phyloP scores from a whole-genome alignment of 2,329 filamentous ascomycete genomes.

The Mariannaea elegans region DNA sequence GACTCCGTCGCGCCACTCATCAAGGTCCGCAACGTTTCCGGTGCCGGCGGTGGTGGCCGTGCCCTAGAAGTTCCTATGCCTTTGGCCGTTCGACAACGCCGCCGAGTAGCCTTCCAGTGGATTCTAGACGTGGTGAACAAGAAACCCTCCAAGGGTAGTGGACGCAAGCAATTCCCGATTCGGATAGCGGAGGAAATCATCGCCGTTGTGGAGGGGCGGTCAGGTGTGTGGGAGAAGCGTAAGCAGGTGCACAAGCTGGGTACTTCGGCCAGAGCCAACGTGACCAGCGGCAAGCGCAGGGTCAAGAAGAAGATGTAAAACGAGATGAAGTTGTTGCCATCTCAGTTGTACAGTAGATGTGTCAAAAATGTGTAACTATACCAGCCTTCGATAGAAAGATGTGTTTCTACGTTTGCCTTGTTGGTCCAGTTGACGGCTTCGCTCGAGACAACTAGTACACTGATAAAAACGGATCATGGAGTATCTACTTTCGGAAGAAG shows the following conservation, averaged over 20 bases:
- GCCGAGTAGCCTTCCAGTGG: constrained; percentile 85
- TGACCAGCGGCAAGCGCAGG: constrained; percentile 52
- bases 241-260: constrained; percentile 81
- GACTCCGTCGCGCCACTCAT: constrained; percentile 93
- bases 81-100: constrained; percentile 76
- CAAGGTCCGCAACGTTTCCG: constrained; percentile 78
- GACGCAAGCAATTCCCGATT: constrained; percentile 76
- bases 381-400: constrained; percentile 37
- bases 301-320: constrained; percentile 48
- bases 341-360: constrained; percentile 42
- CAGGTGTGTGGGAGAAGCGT: constrained; percentile 84
- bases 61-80: constrained; percentile 85
- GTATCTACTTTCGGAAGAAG: constrained; percentile 15
- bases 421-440: neutral
- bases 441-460: too few relatives aligned
- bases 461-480: too few relatives aligned
- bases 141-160: constrained; percentile 76
- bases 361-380: constrained; percentile 44
- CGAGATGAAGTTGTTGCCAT: constrained; percentile 9
- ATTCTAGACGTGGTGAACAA: constrained; percentile 86
- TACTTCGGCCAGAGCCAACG: constrained; percentile 80
- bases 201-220: constrained; percentile 86
- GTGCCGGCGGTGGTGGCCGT: constrained; percentile 85
- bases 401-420: constrained; percentile 12
- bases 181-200: constrained; percentile 88